Base-by-base conservation (phyloP, 78 protist species). In the Cavenderia fasciculata region DNA sequence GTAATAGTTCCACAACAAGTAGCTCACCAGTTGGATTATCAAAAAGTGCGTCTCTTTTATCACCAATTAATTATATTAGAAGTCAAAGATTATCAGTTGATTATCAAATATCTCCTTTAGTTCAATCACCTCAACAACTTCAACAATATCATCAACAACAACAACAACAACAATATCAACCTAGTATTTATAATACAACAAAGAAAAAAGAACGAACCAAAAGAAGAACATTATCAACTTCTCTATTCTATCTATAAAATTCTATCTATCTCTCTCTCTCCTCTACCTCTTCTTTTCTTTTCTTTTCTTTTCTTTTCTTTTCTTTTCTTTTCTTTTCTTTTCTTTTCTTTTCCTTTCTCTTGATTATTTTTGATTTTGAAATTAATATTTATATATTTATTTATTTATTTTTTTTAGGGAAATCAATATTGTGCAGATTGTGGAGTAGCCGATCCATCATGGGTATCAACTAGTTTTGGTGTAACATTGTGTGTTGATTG, bases 401-500 rank as follows among this genome's bases (percentile, higher is more conserved):
- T 27, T 34, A 38, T 23, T 43, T 8, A 66, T 43, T 21, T 10
- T 18, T 19, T 43, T 33, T 43, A 34, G 31, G 56, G 44, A 43
- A 59, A 43, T 66, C 49, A 38, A 43, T 11, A 1, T 34, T 87
- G 93, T 61, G 86, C 93, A 1, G 93, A 87, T 29, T 87, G 93
- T 47, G 93, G 86, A 21, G 87, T 86, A 27, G 10, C 52, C 4
- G 86, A 87, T 49, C 87, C 86, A 62, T 33, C 56, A 8, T 87
- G 93, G 93, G 74, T 74, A 21, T 77, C 85, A 46, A 65, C 47
- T 12, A 73, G 59, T 40, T 69, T 49, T 46, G 86, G 86, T 25
- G 93, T 87, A n/a, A 61, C 65, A 33, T 23, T 87, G 2, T 87
- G 93, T 54, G 57, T 77, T 4, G 93, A 87, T 27, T 87, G 93